Evolutionary conservation across 2,329 filamentous ascomycete genomes (phyloP).

Genomic region (Apiospora koreana): DNA sequence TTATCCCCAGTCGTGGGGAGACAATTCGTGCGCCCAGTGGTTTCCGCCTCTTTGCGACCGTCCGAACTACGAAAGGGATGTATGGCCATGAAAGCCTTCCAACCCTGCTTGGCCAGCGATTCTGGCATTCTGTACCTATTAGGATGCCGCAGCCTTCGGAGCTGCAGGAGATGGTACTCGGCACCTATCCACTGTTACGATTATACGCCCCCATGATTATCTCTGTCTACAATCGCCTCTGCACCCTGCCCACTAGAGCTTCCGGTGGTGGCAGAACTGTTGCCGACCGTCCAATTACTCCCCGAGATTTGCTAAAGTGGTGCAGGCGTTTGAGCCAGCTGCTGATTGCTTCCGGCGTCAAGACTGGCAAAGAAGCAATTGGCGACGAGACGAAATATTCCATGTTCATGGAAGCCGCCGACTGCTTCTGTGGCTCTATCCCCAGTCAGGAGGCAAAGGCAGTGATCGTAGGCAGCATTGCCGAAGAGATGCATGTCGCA

Average conservation of each 20-base stretch:
- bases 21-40: conserved; percentile 78
- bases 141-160: conserved; percentile 67
- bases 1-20: conserved; percentile 88
- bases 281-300: conserved; percentile 51
- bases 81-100: conserved; percentile 69
- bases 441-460: conserved; percentile 64
- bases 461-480: conserved; percentile 68
- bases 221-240: conserved; percentile 57
- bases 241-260: conserved; percentile 40
- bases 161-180: conserved; percentile 70
- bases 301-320: conserved; percentile 85
- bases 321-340: conserved; percentile 74
- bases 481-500: conserved; percentile 84
- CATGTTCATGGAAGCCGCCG: conserved; percentile 91
- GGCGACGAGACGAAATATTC: conserved; percentile 73
- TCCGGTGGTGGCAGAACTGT: conserved; percentile 35
- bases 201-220: conserved; percentile 62
- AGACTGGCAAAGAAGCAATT: conserved; percentile 68
- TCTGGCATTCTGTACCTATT: conserved; percentile 81
- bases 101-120: conserved; percentile 76
- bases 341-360: conserved; percentile 61
- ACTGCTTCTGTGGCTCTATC: conserved; percentile 86
- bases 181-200: conserved; percentile 69
- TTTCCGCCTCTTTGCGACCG: conserved; percentile 90
- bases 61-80: conserved; percentile 73